Evolutionary conservation across 2,329 filamentous ascomycete genomes (phyloP).

Genomic region (Dothiorella sarmentorum): DNA sequence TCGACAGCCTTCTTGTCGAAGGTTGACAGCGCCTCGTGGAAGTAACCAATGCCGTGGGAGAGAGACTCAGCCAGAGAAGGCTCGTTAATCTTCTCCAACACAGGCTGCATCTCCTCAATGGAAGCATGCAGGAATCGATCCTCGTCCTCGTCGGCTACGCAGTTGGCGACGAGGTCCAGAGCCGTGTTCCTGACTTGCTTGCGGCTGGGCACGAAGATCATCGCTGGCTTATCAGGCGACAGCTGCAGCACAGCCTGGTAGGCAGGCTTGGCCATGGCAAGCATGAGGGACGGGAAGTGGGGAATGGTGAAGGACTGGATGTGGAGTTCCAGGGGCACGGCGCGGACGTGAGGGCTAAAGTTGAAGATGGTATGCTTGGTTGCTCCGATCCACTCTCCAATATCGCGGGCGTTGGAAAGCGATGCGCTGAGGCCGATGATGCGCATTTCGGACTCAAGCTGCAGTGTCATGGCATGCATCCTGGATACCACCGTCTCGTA

Average conservation of each 20-base stretch:
- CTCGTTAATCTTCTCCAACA: slow-evolving; percentile 81
- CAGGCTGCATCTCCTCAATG: slow-evolving; percentile 73
- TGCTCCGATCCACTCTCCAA: slow-evolving; percentile 97
- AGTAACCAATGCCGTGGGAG: slow-evolving; percentile 93
- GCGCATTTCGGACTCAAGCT: slow-evolving; percentile 78
- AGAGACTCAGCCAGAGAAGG: slow-evolving; percentile 83
- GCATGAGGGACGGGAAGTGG: slow-evolving; percentile 96
- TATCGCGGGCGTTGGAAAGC: slow-evolving; percentile 84
- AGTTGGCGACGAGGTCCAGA: slow-evolving; percentile 81
- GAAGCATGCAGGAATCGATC: slow-evolving; percentile 89
- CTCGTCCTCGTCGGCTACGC: slow-evolving; percentile 83
- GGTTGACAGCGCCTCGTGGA: slow-evolving; percentile 84
- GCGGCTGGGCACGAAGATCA: slow-evolving; percentile 87
- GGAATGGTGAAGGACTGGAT: slow-evolving; percentile 94
- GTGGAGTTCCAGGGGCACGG: slow-evolving; percentile 86
- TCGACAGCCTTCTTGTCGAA: slow-evolving; percentile 93
- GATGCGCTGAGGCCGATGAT: slow-evolving; percentile 90
- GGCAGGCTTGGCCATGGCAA: slow-evolving; percentile 94
- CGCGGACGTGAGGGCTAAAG: slow-evolving; percentile 88
- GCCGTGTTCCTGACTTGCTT: slow-evolving; percentile 90
- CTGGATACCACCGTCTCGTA: slow-evolving; percentile 98
- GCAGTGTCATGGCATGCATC: slow-evolving; percentile 92
- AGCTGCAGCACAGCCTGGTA: slow-evolving; percentile 86
- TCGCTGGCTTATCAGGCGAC: slow-evolving; percentile 81
- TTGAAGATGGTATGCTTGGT: slow-evolving; percentile 99